Conservation (phyloP, 306 rosid species). For the Acacia crassicarpa region DNA sequence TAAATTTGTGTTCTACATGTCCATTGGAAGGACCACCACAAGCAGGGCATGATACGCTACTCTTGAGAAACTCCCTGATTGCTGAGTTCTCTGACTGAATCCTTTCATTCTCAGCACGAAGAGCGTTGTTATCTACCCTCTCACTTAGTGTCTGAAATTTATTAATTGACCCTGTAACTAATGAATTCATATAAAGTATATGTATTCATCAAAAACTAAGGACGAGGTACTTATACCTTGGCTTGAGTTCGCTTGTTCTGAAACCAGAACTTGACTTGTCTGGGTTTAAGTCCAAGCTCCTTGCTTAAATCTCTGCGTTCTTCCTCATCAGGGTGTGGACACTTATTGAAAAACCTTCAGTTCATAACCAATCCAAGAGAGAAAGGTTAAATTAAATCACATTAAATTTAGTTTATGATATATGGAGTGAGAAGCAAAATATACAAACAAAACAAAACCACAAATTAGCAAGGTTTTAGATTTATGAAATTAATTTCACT, state of each 20-base stretch:
- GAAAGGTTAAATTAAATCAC: not conserved
- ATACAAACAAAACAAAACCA: not conserved
- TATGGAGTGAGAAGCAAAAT: not conserved
- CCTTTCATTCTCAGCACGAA: constrained; percentile 64
- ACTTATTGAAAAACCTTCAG: constrained; percentile 47
- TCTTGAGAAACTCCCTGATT: constrained; percentile 53
- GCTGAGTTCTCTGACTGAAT: constrained; percentile 52
- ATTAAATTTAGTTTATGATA: not conserved
- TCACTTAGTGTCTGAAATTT: constrained; percentile 52
- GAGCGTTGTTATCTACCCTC: constrained; percentile 46
- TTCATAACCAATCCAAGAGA: not conserved
- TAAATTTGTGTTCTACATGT: constrained; percentile 40
- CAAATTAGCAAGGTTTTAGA: not conserved
- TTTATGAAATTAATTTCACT: too few relatives aligned
- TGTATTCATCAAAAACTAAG: too few relatives aligned
- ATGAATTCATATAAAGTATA: too few relatives aligned
- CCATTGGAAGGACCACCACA: constrained; percentile 69
- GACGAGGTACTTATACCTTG: constrained; percentile 42
- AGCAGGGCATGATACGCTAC: constrained; percentile 43
- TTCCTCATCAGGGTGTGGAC: constrained; percentile 62
- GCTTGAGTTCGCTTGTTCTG: constrained; percentile 81
- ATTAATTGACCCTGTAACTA: too few relatives aligned
- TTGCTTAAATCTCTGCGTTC: constrained; percentile 53
- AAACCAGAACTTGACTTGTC: constrained; percentile 80
- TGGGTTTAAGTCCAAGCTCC: constrained; percentile 60